These are phyloP conservation scores for Leccinum broughii DNA, from an alignment of 768 basidiomycete species.

Conservation along the genomic window DNA sequence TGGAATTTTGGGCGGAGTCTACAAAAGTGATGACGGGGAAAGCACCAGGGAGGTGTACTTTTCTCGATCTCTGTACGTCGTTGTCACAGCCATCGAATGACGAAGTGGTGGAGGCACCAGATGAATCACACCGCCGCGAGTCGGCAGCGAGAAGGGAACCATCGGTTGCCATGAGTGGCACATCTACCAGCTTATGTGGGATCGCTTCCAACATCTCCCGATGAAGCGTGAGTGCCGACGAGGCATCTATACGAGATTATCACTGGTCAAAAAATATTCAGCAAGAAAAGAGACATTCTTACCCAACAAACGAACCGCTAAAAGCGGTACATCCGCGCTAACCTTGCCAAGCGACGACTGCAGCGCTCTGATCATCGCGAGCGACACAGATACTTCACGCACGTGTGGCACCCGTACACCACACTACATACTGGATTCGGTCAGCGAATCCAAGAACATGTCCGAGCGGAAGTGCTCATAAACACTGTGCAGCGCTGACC, in stretches of 20 bases:
- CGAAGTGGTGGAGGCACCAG: conserved; percentile 17
- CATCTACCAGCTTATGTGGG: conserved; percentile 55
- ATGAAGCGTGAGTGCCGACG: conserved; percentile 55
- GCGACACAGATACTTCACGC: conserved; percentile 61
- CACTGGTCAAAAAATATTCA: background rate
- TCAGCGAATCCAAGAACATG: too few species aligned
- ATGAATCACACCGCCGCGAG: conserved; percentile 21
- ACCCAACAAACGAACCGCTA: conserved; percentile 69
- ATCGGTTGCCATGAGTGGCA: background rate
- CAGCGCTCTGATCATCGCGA: conserved; percentile 71
- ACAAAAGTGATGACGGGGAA: conserved; percentile 39
- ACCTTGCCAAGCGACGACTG: conserved; percentile 77
- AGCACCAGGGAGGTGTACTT: conserved; percentile 45
- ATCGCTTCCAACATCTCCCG: conserved; percentile 87
- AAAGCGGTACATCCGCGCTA: conserved; percentile 46
- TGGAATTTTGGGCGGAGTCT: conserved; percentile 55
- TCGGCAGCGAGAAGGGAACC: conserved; percentile 40
- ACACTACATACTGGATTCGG: too few species aligned
- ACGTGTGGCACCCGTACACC: too few species aligned
- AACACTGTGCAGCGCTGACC: too few species aligned
- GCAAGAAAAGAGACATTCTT: conserved; percentile 8
- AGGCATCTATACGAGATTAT: conserved; percentile 52
- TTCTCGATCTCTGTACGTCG: conserved; percentile 43
- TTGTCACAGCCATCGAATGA: conserved; percentile 37
- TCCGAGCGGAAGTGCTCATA: conserved; percentile 33